Evolutionary conservation across 352 stramenopile species (phyloP), one percentile per base, ranked within the genome.

Genomic region (Phytophthora pisi): DNA sequence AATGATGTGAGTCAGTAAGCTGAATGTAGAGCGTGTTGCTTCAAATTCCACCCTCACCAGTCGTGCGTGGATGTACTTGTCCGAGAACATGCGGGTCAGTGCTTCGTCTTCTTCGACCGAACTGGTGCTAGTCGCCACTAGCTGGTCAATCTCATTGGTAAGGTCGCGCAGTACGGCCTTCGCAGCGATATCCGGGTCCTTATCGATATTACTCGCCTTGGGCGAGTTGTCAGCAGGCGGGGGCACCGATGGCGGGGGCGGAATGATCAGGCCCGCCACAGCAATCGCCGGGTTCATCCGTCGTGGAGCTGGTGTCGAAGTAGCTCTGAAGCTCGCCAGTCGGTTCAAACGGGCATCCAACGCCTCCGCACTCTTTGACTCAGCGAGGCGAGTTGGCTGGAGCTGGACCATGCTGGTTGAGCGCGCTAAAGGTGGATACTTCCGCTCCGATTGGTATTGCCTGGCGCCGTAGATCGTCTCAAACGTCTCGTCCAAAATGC

Each of bases 401-500:
- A 70, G 50, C 36, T 70, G 60, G 15, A 54, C 31, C 53, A 70
- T 57, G 45, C 60, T 74, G 18, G 56, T 46, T 26, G 66, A 74
- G 47, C 54, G 54, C 24, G 54, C 13, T 18, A 70, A 50, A 24
- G 66, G 53, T 13, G 52, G 18, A 57, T 53, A 56, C n/a, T 26
- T 42, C 16, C 9, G 61, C 3, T 51, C 24, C 10, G 53, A 66
- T 53, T 45, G 64, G 47, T 66, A 57, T 13, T 59, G 38, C 24
- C 57, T 42, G 13, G 68, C 42, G 9, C 56, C 60, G 61, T 90
- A 81, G 60, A 90, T 82, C 26, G 66, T 79, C 51, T 78, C 64
- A 24, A 90, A 74, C 2, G 78, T 84, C 36, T 88, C 77, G 54
- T 88, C 75, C 45, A 88, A 26, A 63, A 90, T 64, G 24, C 68